Evolutionary conservation across 208 protist species (phyloP), one percentile per base, ranked within the genome.

Genomic region (Acanthamoeba healyi): DNA sequence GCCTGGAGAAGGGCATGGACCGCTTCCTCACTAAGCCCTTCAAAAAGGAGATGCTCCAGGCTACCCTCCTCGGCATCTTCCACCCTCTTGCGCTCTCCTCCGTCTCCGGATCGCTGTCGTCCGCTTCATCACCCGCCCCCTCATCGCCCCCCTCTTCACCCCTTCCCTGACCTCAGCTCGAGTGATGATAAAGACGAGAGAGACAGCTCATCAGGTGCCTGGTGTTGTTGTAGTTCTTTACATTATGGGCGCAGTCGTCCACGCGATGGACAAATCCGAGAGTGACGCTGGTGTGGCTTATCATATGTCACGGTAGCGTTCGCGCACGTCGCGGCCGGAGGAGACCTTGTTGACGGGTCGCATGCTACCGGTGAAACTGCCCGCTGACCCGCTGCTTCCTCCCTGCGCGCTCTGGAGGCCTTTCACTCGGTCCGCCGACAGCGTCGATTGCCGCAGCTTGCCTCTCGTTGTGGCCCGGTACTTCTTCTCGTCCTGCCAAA

Each of bases 1-100:
- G 79, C 42, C 79, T 63, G 38, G 79, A 54, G 42, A 61, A 51
- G 32, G 46, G 79, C 79, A 87, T 87, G 79, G 79, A 87, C 79
- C 32, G 46, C 0, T 87, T 87, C 46, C 49, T 87, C 46, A 63
- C 46, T 44, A 87, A 87, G 79, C 79, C 79, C 2, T 61, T 87
- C 46, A 61, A 36, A 26, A 38, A 42, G 42, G 79, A 63, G 79
- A 34, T n/a, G 15, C 79, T 87, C 29, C 38, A 40, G 29, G 42
- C 42, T 26, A 87, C 44, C 46, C 77, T 87, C 34, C 19, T n/a
- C 38, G 29, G 19, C 19, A 2, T 77, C 36, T 77, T 87, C 34
- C 77, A n/a, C 24, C 72, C 72, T 81, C 72, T 10, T 1, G 9
- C 67, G 15, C 32, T 36, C 38, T 42, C 32, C 2, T 44, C 40